phyloP scores from a whole-genome alignment of 352 stramenopile genomes.

The Pythium diclinum region DNA sequence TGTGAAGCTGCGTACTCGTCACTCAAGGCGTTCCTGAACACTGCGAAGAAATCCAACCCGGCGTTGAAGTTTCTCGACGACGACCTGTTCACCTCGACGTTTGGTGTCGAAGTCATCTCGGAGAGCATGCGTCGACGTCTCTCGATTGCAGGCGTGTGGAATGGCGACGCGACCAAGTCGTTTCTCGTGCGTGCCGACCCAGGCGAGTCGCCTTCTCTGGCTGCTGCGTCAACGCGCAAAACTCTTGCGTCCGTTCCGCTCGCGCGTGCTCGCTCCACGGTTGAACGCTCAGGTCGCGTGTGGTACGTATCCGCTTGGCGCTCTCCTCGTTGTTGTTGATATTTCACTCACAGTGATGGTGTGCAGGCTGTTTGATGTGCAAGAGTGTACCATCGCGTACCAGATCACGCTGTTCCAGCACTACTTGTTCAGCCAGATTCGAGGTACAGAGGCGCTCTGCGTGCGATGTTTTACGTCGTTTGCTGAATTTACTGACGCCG shows the following conservation, averaged over 20 bases:
- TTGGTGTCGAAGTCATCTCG: constrained; percentile 75
- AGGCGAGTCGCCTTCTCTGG: constrained; percentile 32
- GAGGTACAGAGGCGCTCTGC: constrained; percentile 35
- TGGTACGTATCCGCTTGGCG: constrained; percentile 40
- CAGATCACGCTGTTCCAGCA: constrained; percentile 87
- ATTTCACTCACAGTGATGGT: background rate
- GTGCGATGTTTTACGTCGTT: background rate
- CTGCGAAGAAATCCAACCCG: constrained; percentile 55
- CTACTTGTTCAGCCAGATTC: constrained; percentile 87
- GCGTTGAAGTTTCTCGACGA: constrained; percentile 70
- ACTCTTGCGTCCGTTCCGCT: constrained; percentile 23
- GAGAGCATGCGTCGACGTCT: constrained; percentile 69
- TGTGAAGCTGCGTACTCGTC: constrained; percentile 73
- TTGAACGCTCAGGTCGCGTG: constrained; percentile 35
- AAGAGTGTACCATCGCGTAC: constrained; percentile 73
- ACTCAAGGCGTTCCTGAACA: constrained; percentile 68
- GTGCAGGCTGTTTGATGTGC: constrained; percentile 67
- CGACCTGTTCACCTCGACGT: constrained; percentile 59
- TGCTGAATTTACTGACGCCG: background rate
- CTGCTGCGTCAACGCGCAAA: constrained; percentile 27
- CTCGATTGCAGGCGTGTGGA: constrained; percentile 76
- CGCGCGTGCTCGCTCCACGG: constrained; percentile 6
- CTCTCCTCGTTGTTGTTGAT: background rate
- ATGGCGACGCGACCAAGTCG: constrained; percentile 49
- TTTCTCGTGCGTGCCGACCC: constrained; percentile 48